Percentiles rank a stretch among this genome's conserved stretches.
phyloP scores from a whole-genome alignment of 768 basidiomycete genomes.

The Phlebiopsis flavidoalba region DNA sequence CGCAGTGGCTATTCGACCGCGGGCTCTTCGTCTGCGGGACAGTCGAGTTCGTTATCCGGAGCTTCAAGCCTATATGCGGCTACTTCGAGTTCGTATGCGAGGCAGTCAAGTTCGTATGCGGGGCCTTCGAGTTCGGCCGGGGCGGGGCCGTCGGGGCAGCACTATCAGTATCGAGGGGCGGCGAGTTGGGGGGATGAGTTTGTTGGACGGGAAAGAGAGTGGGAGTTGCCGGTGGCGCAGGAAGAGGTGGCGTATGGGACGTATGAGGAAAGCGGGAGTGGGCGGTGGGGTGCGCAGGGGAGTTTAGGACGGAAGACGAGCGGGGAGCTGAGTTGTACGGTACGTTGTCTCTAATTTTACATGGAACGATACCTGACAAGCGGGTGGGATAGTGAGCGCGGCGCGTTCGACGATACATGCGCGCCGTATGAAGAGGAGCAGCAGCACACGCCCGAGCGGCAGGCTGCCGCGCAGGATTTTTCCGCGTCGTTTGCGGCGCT shows the following conservation, averaged over 20 bases:
- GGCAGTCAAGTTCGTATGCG: too few relatives aligned
- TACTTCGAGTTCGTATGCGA: not conserved
- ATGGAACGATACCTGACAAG: not conserved
- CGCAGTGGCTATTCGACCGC: not conserved
- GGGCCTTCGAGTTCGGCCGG: not conserved
- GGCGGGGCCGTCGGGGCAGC: not conserved
- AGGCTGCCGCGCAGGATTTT: not conserved
- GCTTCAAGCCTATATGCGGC: too few relatives aligned
- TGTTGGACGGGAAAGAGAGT: not conserved
- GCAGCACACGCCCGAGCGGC: too few relatives aligned
- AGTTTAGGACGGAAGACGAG: not conserved
- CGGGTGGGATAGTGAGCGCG: not conserved
- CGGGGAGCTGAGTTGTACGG: not conserved
- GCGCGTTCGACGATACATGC: constrained; percentile 4
- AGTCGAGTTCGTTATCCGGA: too few relatives aligned
- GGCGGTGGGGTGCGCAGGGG: not conserved
- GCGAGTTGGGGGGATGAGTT: not conserved
- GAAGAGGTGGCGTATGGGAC: not conserved
- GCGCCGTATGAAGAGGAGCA: not conserved
- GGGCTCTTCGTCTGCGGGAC: not conserved
- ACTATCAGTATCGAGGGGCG: not conserved
- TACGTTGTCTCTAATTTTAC: not conserved
- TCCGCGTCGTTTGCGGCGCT: not conserved
- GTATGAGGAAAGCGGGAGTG: not conserved
- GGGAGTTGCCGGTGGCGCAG: not conserved